These are phyloP conservation scores for Kurtzmaniella quercitrusa DNA, from an alignment of 1,139 yeast species.

Conservation along the genomic window DNA sequence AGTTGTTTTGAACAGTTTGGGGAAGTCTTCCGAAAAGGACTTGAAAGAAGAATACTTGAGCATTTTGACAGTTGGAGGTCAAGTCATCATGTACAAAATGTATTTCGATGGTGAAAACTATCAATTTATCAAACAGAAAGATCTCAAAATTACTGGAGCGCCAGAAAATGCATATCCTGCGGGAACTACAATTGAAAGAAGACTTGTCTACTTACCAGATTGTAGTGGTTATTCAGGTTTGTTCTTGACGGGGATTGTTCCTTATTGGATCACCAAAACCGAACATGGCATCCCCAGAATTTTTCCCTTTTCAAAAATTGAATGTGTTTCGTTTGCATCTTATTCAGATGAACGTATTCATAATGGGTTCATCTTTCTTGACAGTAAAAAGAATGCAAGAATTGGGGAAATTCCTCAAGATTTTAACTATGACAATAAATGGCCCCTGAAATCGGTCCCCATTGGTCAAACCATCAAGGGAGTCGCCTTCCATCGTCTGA, in stretches of 20 bases:
- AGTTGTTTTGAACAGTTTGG: conserved; percentile 60
- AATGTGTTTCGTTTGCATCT: conserved; percentile 59
- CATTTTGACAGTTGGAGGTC: conserved; percentile 76
- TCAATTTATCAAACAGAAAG: conserved; percentile 46
- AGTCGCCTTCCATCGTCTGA: conserved; percentile 66
- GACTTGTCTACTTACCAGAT: conserved; percentile 56
- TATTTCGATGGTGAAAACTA: conserved; percentile 49
- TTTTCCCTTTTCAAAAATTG: conserved; percentile 61
- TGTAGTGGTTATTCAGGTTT: conserved; percentile 58
- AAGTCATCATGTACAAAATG: conserved; percentile 62
- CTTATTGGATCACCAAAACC: conserved; percentile 65
- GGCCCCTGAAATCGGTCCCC: conserved; percentile 54
- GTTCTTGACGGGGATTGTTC: conserved; percentile 71
- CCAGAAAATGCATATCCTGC: conserved; percentile 70
- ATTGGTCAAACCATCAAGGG: conserved; percentile 66
- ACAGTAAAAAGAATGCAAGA: conserved; percentile 67
- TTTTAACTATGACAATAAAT: conserved; percentile 55
- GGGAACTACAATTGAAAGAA: conserved; percentile 67
- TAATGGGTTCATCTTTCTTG: conserved; percentile 69
- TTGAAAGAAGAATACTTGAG: conserved; percentile 56
- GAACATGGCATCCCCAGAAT: conserved; percentile 63
- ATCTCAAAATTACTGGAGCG: conserved; percentile 58
- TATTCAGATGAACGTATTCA: conserved; percentile 35
- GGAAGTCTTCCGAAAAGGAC: conserved; percentile 44
- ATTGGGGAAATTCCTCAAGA: conserved; percentile 55